A percentile compares a stretch with the other conserved stretches of the same genome.
Conservation (phyloP, 345 rosid genomes). For the Balakata baccata region DNA sequence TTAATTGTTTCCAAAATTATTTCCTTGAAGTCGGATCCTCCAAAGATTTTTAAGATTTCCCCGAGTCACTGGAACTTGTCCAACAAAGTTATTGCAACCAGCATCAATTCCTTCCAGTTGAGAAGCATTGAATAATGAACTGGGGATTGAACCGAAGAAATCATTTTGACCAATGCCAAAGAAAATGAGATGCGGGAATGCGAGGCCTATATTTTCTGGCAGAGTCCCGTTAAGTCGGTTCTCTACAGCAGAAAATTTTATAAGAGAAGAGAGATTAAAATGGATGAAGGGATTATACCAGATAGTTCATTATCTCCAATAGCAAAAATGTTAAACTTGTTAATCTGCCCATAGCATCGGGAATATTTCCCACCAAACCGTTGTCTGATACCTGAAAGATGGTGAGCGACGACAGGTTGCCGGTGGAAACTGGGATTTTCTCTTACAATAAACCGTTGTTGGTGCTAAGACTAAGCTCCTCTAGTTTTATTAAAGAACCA, state of each 20-base stretch:
- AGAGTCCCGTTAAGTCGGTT: slow-evolving; percentile 18
- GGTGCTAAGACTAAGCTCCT: slow-evolving; percentile 1
- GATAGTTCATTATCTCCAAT: slow-evolving; percentile 12
- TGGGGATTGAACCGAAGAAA: slow-evolving; percentile 25
- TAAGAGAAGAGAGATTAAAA: slow-evolving; percentile 22
- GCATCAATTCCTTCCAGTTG: neutral
- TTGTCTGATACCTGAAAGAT: neutral
- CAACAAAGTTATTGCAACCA: slow-evolving; percentile 7
- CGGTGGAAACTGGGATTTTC: slow-evolving; percentile 14
- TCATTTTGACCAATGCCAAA: slow-evolving; percentile 17
- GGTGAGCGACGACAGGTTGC: slow-evolving; percentile 16
- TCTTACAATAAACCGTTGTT: slow-evolving; percentile 25
- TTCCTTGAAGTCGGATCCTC: slow-evolving; percentile 14
- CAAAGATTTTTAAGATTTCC: slow-evolving; percentile 8
- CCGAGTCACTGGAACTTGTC: neutral
- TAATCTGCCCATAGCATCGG: slow-evolving; percentile 15
- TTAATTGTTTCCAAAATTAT: slow-evolving; percentile 19
- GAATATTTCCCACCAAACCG: slow-evolving; percentile 19
- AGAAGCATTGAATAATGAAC: slow-evolving; percentile 12
- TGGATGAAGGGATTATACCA: slow-evolving; percentile 23
- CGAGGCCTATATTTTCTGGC: slow-evolving; percentile 15
- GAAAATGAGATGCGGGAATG: slow-evolving; percentile 5
- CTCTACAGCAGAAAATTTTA: neutral
- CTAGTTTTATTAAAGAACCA: slow-evolving; percentile 20
- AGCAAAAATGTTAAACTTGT: neutral